Percentiles rank a stretch among this genome's conserved stretches.
Conservation (phyloP, 805 yeast genomes). For the Cyberlindnera lachancei region DNA sequence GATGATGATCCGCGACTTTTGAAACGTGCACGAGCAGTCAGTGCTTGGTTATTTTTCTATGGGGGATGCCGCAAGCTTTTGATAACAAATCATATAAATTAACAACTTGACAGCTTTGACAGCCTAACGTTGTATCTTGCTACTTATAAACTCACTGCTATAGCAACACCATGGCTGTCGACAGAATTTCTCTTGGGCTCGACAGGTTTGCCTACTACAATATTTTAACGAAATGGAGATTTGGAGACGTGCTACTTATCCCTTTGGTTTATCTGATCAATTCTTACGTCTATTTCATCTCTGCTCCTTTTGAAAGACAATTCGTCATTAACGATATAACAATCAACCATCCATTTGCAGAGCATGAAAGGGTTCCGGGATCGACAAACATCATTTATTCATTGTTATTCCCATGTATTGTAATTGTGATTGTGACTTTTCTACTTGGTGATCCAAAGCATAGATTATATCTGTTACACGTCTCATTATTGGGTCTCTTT, state of each 20-base stretch:
- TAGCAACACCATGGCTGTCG: conserved; percentile 17
- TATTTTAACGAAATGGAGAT: conserved; percentile 28
- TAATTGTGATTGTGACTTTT: conserved; percentile 29
- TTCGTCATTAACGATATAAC: conserved; percentile 70
- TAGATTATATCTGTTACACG: conserved; percentile 51
- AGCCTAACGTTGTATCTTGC: too few relatives aligned
- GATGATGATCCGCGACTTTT: too few relatives aligned
- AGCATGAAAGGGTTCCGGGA: conserved; percentile 61
- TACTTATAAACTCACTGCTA: too few relatives aligned
- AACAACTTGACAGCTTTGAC: too few relatives aligned
- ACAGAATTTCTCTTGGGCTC: conserved; percentile 20
- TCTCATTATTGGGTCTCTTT: conserved; percentile 59
- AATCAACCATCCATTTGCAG: conserved; percentile 76
- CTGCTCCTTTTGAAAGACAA: conserved; percentile 68
- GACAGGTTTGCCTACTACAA: conserved; percentile 20
- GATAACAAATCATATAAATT: too few relatives aligned
- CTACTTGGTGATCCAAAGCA: conserved; percentile 37
- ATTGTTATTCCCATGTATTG: conserved; percentile 39
- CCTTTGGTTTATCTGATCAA: conserved; percentile 25
- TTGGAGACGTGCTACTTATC: conserved; percentile 29
- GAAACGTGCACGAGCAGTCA: too few relatives aligned
- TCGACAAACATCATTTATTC: conserved; percentile 46
- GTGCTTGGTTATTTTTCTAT: too few relatives aligned
- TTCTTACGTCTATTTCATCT: conserved; percentile 25
- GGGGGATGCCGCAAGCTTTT: too few relatives aligned